Evolutionary conservation across 495 filamentous ascomycete species (phyloP).

Genomic region (Aspergillus ostianus): DNA sequence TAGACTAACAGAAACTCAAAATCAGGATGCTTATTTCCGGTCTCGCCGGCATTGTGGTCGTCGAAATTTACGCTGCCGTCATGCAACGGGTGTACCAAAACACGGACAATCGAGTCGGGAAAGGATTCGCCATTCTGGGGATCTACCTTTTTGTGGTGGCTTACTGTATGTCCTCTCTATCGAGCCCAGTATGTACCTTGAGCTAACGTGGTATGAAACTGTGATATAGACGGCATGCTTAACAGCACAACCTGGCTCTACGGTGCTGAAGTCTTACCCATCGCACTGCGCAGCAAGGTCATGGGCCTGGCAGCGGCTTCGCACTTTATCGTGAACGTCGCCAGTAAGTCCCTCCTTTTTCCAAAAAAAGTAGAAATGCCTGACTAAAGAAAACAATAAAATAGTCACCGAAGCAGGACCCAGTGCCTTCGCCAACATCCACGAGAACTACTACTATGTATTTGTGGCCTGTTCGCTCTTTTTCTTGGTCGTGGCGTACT

Average conservation of each 20-base stretch:
- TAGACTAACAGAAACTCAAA: conserved; percentile 2
- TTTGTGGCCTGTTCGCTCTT: conserved; percentile 52
- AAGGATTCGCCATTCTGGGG: conserved; percentile 59
- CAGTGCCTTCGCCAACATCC: conserved; percentile 56
- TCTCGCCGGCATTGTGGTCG: conserved; percentile 46
- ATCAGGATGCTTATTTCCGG: conserved; percentile 53
- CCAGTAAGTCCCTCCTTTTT: conserved; percentile 29
- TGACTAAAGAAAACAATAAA: neutral
- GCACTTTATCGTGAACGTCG: conserved; percentile 61
- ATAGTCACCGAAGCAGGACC: conserved; percentile 57
- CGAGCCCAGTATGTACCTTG: neutral
- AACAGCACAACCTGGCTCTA: conserved; percentile 63
- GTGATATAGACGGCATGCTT: conserved; percentile 50
- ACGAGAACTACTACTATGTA: conserved; percentile 61
- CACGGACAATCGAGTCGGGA: conserved; percentile 53
- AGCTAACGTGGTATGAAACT: conserved; percentile 1
- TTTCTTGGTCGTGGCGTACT: conserved; percentile 51
- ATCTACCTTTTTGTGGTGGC: conserved; percentile 58
- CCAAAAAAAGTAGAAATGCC: neutral
- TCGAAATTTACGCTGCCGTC: conserved; percentile 59
- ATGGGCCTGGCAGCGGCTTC: conserved; percentile 58
- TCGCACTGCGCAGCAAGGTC: conserved; percentile 55
- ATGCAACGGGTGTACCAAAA: conserved; percentile 58
- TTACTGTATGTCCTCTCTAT: conserved; percentile 45
- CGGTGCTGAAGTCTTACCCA: conserved; percentile 57